phyloP scores from a whole-genome alignment of 257 asterid species.

The Plectranthus barbatus region DNA sequence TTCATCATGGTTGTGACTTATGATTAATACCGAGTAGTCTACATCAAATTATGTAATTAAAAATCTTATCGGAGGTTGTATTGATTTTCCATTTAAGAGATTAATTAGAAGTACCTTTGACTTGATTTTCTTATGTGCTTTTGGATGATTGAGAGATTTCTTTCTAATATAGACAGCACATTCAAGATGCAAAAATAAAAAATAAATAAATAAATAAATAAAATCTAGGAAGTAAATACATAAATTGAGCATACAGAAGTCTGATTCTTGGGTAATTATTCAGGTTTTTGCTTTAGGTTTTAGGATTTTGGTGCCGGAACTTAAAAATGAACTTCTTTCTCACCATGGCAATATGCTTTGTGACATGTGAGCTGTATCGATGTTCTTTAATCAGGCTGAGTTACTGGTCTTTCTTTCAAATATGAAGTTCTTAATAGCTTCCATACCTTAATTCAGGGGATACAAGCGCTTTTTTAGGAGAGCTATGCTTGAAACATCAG shows the following conservation, averaged over 20 bases:
- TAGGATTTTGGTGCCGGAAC: neutral
- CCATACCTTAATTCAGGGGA: conserved; percentile 40
- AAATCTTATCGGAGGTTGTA: neutral
- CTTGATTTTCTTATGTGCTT: neutral
- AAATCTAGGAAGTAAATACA: neutral
- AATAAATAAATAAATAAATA: neutral
- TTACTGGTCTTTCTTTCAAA: neutral
- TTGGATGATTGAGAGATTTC: neutral
- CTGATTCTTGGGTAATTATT: neutral
- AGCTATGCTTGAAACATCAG: conserved; percentile 80
- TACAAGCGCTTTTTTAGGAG: conserved; percentile 92
- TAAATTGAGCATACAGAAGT: neutral
- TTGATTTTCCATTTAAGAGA: neutral
- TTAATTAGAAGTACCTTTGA: neutral
- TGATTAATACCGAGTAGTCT: neutral
- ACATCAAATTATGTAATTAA: neutral
- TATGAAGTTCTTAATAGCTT: neutral
- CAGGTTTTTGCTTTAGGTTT: neutral
- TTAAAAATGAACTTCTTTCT: neutral
- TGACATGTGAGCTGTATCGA: neutral
- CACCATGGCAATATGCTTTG: neutral
- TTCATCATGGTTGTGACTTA: neutral
- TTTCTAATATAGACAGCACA: neutral
- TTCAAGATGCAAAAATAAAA: neutral
- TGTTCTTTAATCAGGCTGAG: neutral